These are phyloP conservation scores for Straminergon stramineum DNA, from an alignment of 225 moss, liverwort and hornwort genomes.

Conservation along the genomic window DNA sequence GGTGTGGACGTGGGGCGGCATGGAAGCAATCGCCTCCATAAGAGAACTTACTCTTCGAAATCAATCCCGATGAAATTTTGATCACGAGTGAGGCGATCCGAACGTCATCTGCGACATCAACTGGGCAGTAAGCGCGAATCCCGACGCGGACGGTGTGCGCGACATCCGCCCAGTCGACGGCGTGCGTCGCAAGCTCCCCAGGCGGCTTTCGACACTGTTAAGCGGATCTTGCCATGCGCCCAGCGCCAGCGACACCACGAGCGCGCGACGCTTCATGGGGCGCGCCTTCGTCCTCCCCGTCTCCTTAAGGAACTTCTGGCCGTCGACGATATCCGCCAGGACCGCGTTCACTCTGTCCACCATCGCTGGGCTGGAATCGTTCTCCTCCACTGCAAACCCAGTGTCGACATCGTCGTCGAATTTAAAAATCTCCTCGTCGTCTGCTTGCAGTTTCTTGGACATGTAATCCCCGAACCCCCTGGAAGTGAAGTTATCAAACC, in stretches of 20 bases:
- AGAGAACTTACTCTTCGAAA: background rate
- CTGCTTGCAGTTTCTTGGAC: background rate
- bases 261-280: conserved; percentile 27
- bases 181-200: background rate
- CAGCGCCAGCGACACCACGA: conserved; percentile 27
- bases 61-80: background rate
- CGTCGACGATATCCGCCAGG: conserved; percentile 25
- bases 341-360: conserved; percentile 25
- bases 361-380: background rate
- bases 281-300: conserved; percentile 18
- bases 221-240: background rate
- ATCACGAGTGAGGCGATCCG: background rate
- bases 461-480: background rate
- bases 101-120: conserved; percentile 23
- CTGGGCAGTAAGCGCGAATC: conserved; percentile 8
- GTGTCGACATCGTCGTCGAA: background rate
- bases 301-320: conserved; percentile 17
- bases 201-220: background rate
- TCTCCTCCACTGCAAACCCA: background rate
- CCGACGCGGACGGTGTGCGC: background rate
- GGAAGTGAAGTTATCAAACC: background rate
- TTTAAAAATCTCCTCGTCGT: background rate
- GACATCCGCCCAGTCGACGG: background rate
- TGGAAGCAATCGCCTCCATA: background rate
- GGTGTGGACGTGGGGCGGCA: background rate